Conservation (phyloP, 257 asterid genomes). For the Paraleonurus japonicus region DNA sequence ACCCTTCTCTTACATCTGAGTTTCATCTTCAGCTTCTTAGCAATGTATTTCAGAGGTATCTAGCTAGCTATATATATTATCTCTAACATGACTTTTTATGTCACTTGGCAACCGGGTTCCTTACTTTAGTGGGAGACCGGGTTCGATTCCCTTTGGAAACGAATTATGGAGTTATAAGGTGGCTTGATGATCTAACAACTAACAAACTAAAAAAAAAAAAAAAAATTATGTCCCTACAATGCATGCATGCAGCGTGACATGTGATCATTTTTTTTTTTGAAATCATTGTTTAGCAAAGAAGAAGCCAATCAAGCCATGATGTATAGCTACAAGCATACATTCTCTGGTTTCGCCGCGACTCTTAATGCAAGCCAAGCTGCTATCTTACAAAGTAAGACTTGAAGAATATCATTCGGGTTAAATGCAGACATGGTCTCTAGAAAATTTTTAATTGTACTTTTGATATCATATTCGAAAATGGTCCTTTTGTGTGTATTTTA, state of each 20-base stretch:
- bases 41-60: slow-evolving; percentile 46
- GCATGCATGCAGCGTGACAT: not conserved
- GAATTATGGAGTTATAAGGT: too few relatives aligned
- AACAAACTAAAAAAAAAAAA: too few relatives aligned
- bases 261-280: not conserved
- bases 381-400: slow-evolving; percentile 40
- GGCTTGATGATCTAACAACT: too few relatives aligned
- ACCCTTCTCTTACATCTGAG: slow-evolving; percentile 40
- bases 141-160: too few relatives aligned
- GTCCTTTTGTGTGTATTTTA: too few relatives aligned
- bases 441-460: too few relatives aligned
- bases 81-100: not conserved
- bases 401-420: too few relatives aligned
- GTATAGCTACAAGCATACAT: slow-evolving; percentile 53
- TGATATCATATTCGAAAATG: too few relatives aligned
- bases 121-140: too few relatives aligned
- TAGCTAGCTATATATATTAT: not conserved
- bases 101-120: too few relatives aligned
- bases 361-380: slow-evolving; percentile 57
- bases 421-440: too few relatives aligned
- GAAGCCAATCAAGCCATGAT: slow-evolving; percentile 55
- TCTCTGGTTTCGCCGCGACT: slow-evolving; percentile 65
- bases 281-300: slow-evolving; percentile 35
- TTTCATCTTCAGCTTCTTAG: slow-evolving; percentile 48
- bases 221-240: not conserved